Evolutionary conservation across 2,329 filamentous ascomycete species (phyloP), one percentile per base, ranked within the genome.

Genomic region (Microsporum ferrugineum): DNA sequence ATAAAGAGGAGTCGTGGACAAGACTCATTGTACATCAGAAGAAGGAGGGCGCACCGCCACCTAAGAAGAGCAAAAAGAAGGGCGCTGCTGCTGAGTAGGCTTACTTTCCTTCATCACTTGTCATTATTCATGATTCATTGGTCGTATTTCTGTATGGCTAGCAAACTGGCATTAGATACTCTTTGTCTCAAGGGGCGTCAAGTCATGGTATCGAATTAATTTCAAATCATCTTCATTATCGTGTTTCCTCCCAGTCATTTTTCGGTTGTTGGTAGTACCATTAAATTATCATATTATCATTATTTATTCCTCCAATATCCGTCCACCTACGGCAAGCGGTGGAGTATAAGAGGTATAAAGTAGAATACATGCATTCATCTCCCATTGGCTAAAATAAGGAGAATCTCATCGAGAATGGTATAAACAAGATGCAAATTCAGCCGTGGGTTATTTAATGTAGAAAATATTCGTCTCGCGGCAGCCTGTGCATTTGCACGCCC

Each of bases 1-100:
- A 96, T 77, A 89, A 88, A 74, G 88, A 95, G 68, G 89, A 95
- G 77, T 90, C 85, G 72, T 96, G 90, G 86, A 92, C 89, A 60
- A 84, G 85, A 66, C 82, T 97, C 71, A 80, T 95, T 69, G 91
- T 96, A 65, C 91, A 94, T 76, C 88, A 92, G 72, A 86, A 87
- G 75, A 86, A 85, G 75, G 82, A 87, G 68, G 84, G 84, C 63
- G 81, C 82, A 27, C 77, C 77, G 57, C 75, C 80, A 63, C 74
- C 70, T 62, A 80, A 82, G 72, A 81, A 81, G 70, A 84, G 84
- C 78, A 91, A 91, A 83, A 83, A 83, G 73, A 73, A 72, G 51
- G 51, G 31, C 23, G n/a, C 51, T 17, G 51, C 51, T 34, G 33
- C 51, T 10, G 51, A 55, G 51, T 55, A 55, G 31, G 10, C 17